These are phyloP conservation scores for Arbutus unedo DNA, from an alignment of 148 eudicot genomes.

Conservation along the genomic window DNA sequence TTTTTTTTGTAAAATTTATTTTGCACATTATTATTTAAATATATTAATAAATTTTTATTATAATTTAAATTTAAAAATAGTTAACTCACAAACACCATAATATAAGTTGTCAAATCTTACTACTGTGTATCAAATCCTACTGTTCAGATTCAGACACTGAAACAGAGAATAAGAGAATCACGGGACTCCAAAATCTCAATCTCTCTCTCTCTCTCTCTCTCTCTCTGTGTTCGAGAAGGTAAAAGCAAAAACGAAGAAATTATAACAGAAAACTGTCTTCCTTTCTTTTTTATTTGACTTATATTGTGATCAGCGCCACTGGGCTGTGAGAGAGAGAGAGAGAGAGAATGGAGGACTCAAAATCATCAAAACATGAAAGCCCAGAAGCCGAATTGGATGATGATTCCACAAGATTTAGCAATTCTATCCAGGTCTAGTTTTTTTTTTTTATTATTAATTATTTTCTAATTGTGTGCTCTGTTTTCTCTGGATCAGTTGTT, in stretches of 20 bases:
- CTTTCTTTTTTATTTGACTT: not conserved
- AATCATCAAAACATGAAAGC: conserved; percentile 13
- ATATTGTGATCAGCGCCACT: not conserved
- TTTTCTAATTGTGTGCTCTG: not conserved
- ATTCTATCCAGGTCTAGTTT: conserved; percentile 53
- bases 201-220: no score
- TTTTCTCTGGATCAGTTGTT: not conserved
- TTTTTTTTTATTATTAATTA: not conserved
- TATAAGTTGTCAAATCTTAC: no score
- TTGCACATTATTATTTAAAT: no score
- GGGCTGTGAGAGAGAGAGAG: conserved; percentile 5
- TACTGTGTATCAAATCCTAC: no score
- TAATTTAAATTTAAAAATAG: no score
- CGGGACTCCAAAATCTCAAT: no score
- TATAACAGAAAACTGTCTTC: not conserved
- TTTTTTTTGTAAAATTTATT: no score
- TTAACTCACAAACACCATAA: no score
- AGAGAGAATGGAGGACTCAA: conserved; percentile 6
- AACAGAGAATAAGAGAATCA: no score
- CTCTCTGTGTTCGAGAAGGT: not conserved
- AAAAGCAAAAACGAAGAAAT: not conserved
- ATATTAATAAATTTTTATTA: no score
- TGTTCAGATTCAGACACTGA: no score
- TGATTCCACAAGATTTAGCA: conserved; percentile 39
- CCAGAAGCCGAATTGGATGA: conserved; percentile 35